Conservation (phyloP, 2,329 filamentous ascomycete species). For the Fusarium oligoseptatum region DNA sequence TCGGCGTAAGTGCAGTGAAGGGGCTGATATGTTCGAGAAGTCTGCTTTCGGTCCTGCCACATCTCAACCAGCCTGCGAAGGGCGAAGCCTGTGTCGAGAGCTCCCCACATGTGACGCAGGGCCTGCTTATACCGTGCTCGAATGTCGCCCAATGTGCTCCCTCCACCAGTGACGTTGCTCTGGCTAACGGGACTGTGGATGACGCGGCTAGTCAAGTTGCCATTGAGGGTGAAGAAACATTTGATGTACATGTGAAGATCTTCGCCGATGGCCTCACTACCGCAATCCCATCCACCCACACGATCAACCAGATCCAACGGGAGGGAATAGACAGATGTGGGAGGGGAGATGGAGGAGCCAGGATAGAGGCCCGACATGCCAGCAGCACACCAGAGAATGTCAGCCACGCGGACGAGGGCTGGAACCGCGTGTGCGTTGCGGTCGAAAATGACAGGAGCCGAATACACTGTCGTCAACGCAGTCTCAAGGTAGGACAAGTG, state of each 20-base stretch:
- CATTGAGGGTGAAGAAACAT: conserved; percentile 81
- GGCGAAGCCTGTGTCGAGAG: conserved; percentile 76
- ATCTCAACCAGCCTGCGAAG: conserved; percentile 69
- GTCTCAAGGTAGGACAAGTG: conserved; percentile 72
- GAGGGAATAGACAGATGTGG: conserved; percentile 80
- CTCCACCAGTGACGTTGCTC: conserved; percentile 76
- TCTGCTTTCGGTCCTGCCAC: conserved; percentile 70
- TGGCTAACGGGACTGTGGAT: conserved; percentile 79
- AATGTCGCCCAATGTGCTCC: conserved; percentile 68
- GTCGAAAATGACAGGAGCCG: conserved; percentile 80
- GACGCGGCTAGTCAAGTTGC: conserved; percentile 73
- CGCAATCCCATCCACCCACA: conserved; percentile 80
- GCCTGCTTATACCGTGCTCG: conserved; percentile 78
- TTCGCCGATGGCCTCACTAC: conserved; percentile 79
- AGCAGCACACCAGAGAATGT: conserved; percentile 79
- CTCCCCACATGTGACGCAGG: conserved; percentile 82
- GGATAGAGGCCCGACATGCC: conserved; percentile 77
- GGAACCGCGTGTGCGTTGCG: conserved; percentile 78
- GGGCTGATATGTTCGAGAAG: conserved; percentile 66
- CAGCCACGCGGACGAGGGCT: conserved; percentile 76
- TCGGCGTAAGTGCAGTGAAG: conserved; percentile 65
- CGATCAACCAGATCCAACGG: conserved; percentile 75
- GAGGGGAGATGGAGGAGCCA: conserved; percentile 74
- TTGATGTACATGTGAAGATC: conserved; percentile 85
- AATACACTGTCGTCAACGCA: conserved; percentile 73